A percentile compares a stretch with the other conserved stretches of the same genome.
These are phyloP conservation scores for Aspergillus sergii DNA, from an alignment of 2,329 filamentous ascomycete genomes.

Conservation along the genomic window DNA sequence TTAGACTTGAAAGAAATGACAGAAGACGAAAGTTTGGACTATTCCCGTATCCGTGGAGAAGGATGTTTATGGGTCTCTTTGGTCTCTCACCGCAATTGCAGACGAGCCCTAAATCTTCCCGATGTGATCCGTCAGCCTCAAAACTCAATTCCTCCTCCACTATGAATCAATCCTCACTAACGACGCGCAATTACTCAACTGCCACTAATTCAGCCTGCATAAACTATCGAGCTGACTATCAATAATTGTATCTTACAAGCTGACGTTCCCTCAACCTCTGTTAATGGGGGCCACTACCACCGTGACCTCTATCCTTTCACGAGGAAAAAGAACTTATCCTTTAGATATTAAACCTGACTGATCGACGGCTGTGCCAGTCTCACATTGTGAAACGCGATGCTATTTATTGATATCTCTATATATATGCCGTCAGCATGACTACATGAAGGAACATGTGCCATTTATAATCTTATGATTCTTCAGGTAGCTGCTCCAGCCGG, in stretches of 20 bases:
- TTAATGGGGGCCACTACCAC: no score
- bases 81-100: not conserved
- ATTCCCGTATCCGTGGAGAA: not conserved
- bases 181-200: not conserved
- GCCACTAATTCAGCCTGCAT: not conserved
- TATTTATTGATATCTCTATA: not conserved
- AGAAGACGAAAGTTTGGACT: no score
- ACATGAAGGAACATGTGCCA: not conserved
- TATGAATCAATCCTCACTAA: no score
- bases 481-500: not conserved
- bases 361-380: not conserved
- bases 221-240: not conserved
- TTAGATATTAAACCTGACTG: not conserved
- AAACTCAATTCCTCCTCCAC: not conserved
- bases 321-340: not conserved
- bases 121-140: not conserved
- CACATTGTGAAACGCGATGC: not conserved
- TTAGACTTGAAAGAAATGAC: not conserved
- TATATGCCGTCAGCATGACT: not conserved
- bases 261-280: not conserved
- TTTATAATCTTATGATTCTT: not conserved
- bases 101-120: conserved; percentile 1
- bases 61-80: not conserved
- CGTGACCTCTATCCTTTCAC: not conserved
- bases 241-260: not conserved